Conservation (phyloP, 306 rosid species). For the Boehmeria nivea region DNA sequence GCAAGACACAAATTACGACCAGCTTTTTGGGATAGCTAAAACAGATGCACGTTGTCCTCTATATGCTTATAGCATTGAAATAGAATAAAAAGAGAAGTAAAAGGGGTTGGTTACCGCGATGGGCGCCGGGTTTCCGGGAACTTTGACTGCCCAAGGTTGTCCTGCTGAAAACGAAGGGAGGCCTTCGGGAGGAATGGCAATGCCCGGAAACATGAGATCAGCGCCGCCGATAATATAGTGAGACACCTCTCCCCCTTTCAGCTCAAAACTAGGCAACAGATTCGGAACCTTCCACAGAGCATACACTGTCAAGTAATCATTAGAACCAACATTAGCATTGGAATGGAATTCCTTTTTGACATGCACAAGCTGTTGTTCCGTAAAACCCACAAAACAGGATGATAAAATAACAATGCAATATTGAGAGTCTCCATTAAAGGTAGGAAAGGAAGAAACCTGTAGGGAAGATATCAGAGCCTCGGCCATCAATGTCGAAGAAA, state of each 20-base stretch:
- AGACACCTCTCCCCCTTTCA: slow-evolving; percentile 91
- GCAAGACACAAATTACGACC: neutral
- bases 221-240: slow-evolving; percentile 84
- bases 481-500: slow-evolving; percentile 76
- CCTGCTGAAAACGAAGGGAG: slow-evolving; percentile 70
- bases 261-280: slow-evolving; percentile 66
- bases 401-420: neutral
- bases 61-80: neutral
- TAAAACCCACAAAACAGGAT: neutral
- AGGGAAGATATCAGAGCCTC: slow-evolving; percentile 74
- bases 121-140: slow-evolving; percentile 92
- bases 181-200: slow-evolving; percentile 68
- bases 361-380: too few relatives aligned
- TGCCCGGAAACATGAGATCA: slow-evolving; percentile 97
- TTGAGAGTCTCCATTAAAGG: too few relatives aligned
- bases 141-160: slow-evolving; percentile 82
- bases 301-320: slow-evolving; percentile 44
- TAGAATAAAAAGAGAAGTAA: neutral
- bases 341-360: neutral
- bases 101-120: slow-evolving; percentile 75
- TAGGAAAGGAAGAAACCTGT: slow-evolving; percentile 59
- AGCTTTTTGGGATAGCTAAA: too few relatives aligned
- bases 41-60: too few relatives aligned
- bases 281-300: slow-evolving; percentile 91
- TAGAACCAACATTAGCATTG: neutral